Evolutionary conservation across 2,329 filamentous ascomycete species (phyloP).

Genomic region (Fusarium setosum): DNA sequence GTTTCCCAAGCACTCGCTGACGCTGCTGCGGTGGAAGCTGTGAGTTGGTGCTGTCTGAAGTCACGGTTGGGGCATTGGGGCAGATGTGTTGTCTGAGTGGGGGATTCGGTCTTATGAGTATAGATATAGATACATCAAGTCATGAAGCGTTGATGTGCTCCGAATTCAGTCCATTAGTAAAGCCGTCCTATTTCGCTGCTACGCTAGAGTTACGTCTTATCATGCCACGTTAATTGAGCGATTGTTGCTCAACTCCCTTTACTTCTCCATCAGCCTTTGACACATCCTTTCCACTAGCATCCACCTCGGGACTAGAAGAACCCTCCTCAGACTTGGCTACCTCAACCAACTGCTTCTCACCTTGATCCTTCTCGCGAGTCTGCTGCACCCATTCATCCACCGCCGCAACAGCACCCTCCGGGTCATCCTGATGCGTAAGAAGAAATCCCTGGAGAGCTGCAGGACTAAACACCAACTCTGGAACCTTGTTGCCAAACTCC

Average conservation of each 20-base stretch:
- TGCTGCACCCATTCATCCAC: constrained; percentile 18
- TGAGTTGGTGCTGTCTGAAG: constrained; percentile 1
- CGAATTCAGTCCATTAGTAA: no score
- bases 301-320: neutral
- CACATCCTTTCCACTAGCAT: neutral
- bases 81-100: no score
- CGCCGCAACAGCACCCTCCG: constrained; percentile 10
- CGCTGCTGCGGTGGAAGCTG: constrained; percentile 71
- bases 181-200: no score
- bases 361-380: neutral
- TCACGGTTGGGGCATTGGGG: no score
- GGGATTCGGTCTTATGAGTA: no score
- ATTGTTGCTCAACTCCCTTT: no score
- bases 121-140: neutral
- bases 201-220: no score
- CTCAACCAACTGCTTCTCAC: neutral
- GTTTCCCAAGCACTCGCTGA: constrained; percentile 78
- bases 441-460: constrained; percentile 34
- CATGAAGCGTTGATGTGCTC: neutral
- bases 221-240: no score
- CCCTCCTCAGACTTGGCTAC: neutral
- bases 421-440: constrained; percentile 23
- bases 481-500: constrained; percentile 19
- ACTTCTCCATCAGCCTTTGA: no score
- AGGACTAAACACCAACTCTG: constrained; percentile 23